Evolutionary conservation across 805 yeast genomes (phyloP), one percentile per base, ranked within the genome.

Genomic region (Zygotorulaspora chibaensis): DNA sequence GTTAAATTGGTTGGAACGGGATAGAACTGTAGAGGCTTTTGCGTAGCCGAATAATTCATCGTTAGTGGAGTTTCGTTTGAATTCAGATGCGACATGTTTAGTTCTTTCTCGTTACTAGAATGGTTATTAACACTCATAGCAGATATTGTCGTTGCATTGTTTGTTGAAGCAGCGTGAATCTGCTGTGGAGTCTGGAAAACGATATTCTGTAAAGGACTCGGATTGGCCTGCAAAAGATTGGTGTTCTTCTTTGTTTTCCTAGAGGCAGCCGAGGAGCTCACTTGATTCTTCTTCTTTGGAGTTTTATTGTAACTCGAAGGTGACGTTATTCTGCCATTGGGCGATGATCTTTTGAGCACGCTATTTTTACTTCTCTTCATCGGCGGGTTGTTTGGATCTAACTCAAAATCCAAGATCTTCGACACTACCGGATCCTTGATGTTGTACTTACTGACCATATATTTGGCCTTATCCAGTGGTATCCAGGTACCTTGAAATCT

Each of bases 401-500:
- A 76, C 56, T 61, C 74, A 56, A 79, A 83, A 38, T 74, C 74
- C 40, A 84, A 64, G 1, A 84, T 77, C 2, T 74, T 47, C 3
- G 66, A 75, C 20, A 74, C 72, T 43, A 81, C 70, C 8, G 73
- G 70, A 20, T 76, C 79, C 35, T 72, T 65, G 15, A 80, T 77
- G 1, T 74, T 75, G 53, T 78, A 74, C 39, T 70, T 71, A 37
- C 72, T 68, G 3, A 81, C 81, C 54, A 83, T 69, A 38, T 77
- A 72, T 36, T 72, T 72, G 2, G 91, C 91, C 51, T 79, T 77
- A 2, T 72, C 74, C 34, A 85, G 61, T 0, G 95, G 93, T 33
- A 86, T 80, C 93, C 93, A 86, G 1, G 95, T 84, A 3, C 95
- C 95, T 66, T 86, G 93, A 59, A 84, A 85, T 42, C 88, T 68